Evolutionary conservation across 1,284 basidiomycete genomes (phyloP).

Genomic region (Ustilago trichophora): DNA sequence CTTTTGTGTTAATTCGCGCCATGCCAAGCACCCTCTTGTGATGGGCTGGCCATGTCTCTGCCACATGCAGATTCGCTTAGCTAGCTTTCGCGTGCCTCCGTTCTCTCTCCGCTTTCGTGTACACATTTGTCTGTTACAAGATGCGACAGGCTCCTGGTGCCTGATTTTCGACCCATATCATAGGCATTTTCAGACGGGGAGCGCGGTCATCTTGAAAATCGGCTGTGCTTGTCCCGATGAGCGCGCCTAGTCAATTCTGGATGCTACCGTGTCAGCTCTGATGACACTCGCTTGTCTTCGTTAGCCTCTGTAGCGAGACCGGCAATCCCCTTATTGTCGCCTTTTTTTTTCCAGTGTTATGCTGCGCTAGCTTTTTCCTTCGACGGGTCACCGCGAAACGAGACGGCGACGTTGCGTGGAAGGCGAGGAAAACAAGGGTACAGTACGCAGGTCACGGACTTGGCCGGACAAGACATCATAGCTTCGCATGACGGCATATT

Average conservation of each 20-base stretch:
- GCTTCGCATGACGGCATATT: constrained; percentile 2
- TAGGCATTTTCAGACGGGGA: too few relatives aligned
- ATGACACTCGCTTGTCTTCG: not conserved
- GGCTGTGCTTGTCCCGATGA: not conserved
- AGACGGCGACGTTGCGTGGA: too few relatives aligned
- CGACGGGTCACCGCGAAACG: too few relatives aligned
- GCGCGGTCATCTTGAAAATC: too few relatives aligned
- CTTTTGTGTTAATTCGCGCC: too few relatives aligned
- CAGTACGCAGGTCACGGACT: not conserved
- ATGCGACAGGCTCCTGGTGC: too few relatives aligned
- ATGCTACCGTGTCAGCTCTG: constrained; percentile 1
- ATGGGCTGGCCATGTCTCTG: not conserved
- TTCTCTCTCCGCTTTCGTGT: too few relatives aligned
- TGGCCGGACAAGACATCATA: not conserved
- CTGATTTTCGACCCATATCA: too few relatives aligned
- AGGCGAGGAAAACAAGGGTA: too few relatives aligned
- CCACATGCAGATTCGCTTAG: constrained; percentile 1
- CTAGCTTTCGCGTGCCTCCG: not conserved
- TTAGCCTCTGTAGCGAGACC: not conserved
- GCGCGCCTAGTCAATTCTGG: too few relatives aligned
- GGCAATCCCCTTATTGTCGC: not conserved
- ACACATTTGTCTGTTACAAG: too few relatives aligned
- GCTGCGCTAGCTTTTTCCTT: too few relatives aligned
- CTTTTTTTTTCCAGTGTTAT: not conserved
- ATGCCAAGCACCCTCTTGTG: not conserved